Evolutionary conservation across 2,329 filamentous ascomycete species (phyloP), one percentile per base, ranked within the genome.

Genomic region (Knufia fluminis): DNA sequence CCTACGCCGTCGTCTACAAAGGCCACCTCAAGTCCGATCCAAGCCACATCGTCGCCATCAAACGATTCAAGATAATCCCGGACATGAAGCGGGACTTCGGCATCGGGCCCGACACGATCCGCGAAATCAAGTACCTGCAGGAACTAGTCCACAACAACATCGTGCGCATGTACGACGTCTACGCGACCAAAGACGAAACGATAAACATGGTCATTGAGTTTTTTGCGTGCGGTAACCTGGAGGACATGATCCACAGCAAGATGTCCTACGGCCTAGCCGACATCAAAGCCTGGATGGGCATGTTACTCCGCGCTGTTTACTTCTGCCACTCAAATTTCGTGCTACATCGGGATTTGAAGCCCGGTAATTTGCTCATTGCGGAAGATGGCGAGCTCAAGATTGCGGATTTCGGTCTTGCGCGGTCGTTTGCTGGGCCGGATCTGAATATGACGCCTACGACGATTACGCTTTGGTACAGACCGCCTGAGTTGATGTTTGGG

Each of bases 221-320:
- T 67, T 77, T 97, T 3, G 90, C 91, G 0, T 79, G 87, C n/a
- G 91, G 92, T 57, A 92, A 98, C 68, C 77, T 98, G 23, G 88
- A 97, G 68, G 88, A 90, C 77, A 79, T 98, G 52, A 94, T 95
- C 66, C 86, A 97, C 68, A 81, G 78, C 24, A 78, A 83, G 48
- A 83, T 96, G 41, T 80, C 82, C 48, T 97, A 97, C 66, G 86
- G 86, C 54, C 79, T 81, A 9, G 85, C 86, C 16, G 92, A 98
- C 66, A 89, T 97, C 67, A 98, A 98, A 67, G 85, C 89, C 14
- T 98, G 92, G 92, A 94, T 96, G 83, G 86, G 86, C 55, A 97
- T 97, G 92, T 77, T 97, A n/a, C 79, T 79, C 23, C 82, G 91
- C 36, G 92, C 86, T 22, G 81, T 97, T 23, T 94, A 88, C 83